phyloP scores from a whole-genome alignment of 225 moss, liverwort and hornwort genomes.

The Takakia lepidozioides region DNA sequence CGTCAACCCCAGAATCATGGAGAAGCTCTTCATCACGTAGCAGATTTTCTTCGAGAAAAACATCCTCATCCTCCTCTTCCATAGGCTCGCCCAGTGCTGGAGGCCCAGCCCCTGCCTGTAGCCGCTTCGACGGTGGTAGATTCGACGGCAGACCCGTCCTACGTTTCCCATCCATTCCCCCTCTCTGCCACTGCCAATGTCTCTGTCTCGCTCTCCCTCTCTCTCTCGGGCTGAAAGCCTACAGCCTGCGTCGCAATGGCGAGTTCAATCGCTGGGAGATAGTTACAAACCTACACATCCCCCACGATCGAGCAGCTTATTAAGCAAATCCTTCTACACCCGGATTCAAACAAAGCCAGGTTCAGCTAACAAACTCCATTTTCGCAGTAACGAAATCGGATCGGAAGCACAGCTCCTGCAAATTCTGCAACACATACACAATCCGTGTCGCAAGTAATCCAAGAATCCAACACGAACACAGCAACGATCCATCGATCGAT shows the following conservation, averaged over 20 bases:
- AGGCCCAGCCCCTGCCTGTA: conserved; percentile 43
- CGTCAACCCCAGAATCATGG: conserved; percentile 45
- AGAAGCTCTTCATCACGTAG: conserved; percentile 66
- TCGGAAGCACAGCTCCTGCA: too few relatives aligned
- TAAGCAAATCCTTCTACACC: neutral
- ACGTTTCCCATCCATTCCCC: conserved; percentile 37
- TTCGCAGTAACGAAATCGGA: too few relatives aligned
- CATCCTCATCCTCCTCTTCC: conserved; percentile 88
- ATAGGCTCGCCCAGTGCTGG: conserved; percentile 53
- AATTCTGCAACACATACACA: too few relatives aligned
- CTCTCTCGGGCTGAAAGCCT: neutral
- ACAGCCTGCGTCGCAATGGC: too few relatives aligned
- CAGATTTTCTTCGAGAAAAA: conserved; percentile 83
- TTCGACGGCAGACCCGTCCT: conserved; percentile 33
- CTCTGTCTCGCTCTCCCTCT: too few relatives aligned
- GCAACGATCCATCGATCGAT: too few relatives aligned
- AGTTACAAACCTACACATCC: neutral
- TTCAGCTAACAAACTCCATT: too few relatives aligned
- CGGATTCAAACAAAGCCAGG: too few relatives aligned
- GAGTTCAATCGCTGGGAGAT: too few relatives aligned
- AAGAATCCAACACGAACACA: too few relatives aligned
- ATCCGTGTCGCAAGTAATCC: too few relatives aligned
- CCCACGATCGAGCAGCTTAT: neutral
- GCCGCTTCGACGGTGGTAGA: conserved; percentile 63
- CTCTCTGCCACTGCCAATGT: too few relatives aligned